A percentile compares a stretch with the other conserved stretches of the same genome.
Evolutionary conservation across 495 filamentous ascomycete species (phyloP).

Genomic region (Talaromyces stipitatus): DNA sequence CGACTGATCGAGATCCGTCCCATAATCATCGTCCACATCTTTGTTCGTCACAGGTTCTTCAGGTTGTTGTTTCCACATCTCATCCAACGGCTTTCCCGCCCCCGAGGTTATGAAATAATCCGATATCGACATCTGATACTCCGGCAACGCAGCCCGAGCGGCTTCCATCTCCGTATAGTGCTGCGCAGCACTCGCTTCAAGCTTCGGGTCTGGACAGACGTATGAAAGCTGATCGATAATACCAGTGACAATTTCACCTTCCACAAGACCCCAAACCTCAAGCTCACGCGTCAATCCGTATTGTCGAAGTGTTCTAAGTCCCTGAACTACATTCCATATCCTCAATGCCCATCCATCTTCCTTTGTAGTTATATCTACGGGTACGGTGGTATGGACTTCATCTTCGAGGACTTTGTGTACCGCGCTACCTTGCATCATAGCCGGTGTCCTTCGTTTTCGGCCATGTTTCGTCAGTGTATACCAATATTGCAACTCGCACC

Average conservation of each 20-base stretch:
- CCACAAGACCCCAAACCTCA: conserved; percentile 84
- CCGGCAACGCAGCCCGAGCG: conserved; percentile 28
- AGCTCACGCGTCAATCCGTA: conserved; percentile 82
- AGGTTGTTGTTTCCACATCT: conserved; percentile 14
- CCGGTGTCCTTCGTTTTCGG: conserved; percentile 60
- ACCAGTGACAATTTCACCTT: conserved; percentile 79
- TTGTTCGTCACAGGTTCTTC: not conserved
- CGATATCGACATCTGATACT: conserved; percentile 48
- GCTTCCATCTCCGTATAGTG: conserved; percentile 28
- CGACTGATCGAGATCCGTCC: conserved; percentile 13
- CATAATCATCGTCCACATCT: conserved; percentile 3
- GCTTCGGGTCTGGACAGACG: conserved; percentile 60
- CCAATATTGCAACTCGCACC: conserved; percentile 94
- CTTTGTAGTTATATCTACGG: conserved; percentile 59
- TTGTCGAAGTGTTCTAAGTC: conserved; percentile 65
- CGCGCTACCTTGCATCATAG: conserved; percentile 72
- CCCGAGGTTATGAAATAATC: conserved; percentile 40
- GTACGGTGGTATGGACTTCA: conserved; percentile 69
- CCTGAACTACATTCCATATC: conserved; percentile 90
- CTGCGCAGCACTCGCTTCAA: conserved; percentile 46
- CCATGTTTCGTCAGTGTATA: conserved; percentile 76
- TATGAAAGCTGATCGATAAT: conserved; percentile 84
- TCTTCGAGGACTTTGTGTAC: conserved; percentile 82
- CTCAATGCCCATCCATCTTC: conserved; percentile 79
- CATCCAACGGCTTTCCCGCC: conserved; percentile 27